Conservation (phyloP, 148 eudicot species). For the Fagopyrum tataricum region DNA sequence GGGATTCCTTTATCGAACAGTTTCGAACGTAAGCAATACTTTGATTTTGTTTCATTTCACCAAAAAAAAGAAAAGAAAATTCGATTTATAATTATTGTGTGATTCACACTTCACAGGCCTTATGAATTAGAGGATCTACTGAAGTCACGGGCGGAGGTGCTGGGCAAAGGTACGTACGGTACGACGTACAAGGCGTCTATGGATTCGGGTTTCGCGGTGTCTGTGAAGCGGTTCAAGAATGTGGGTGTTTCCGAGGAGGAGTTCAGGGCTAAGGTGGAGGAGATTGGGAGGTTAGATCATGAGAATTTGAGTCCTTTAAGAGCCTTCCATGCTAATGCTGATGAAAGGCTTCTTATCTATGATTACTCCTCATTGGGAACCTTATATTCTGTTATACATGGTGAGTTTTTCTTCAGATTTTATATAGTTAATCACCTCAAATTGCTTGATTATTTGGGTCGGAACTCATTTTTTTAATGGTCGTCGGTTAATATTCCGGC, state of each 20-base stretch:
- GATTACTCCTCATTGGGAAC: constrained; percentile 92
- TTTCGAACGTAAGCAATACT: no score
- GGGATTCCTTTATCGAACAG: no score
- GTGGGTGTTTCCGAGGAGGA: constrained; percentile 54
- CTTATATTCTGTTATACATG: constrained; percentile 81
- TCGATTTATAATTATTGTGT: no score
- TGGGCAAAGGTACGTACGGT: constrained; percentile 89
- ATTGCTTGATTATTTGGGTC: background rate
- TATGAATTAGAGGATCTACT: constrained; percentile 79
- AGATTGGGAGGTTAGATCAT: constrained; percentile 70
- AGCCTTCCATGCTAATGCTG: constrained; percentile 72
- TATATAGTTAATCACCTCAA: background rate
- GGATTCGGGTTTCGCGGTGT: constrained; percentile 66
- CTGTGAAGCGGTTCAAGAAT: constrained; percentile 87
- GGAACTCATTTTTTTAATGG: no score
- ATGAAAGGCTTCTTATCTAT: constrained; percentile 82
- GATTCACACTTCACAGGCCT: constrained; percentile 14
- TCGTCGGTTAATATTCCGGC: no score
- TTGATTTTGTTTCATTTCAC: no score
- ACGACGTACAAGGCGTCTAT: constrained; percentile 80
- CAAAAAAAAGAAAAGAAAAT: no score
- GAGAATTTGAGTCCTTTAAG: constrained; percentile 73
- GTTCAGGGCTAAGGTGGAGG: constrained; percentile 69
- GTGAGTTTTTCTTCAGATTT: constrained; percentile 21
- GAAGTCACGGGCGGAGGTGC: constrained; percentile 83